Base-by-base conservation (phyloP, 2,329 filamentous ascomycete genomes). In the Aspergillus luchuensis region DNA sequence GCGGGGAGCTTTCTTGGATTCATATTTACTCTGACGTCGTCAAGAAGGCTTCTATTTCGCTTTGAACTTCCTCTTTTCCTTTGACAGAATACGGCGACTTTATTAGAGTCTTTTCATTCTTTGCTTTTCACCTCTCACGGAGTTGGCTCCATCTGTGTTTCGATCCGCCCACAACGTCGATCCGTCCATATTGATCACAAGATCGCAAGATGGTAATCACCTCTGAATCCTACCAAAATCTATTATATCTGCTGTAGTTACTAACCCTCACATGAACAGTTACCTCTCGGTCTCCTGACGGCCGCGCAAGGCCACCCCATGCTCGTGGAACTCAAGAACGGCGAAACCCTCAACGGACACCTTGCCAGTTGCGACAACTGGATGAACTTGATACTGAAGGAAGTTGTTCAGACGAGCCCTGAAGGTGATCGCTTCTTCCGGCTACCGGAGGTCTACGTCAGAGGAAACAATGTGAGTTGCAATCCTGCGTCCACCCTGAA, bases 351-450 rank as follows among this genome's bases (percentile, higher is more conserved):
- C 63, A 99, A 98, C 80, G 95, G 95, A 65, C 92, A 97, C 74
- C 84, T 99, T 61, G 90, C 97, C 77, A 92, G 90, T 78, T 99
- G 94, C 87, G 95, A 99, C 78, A 99, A 94, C 52, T 99, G 95
- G 92, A 99, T 99, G 95, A 99, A 99, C 81, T 82, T 99, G 69
- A 98, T 94, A 2, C 81, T 99, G 67, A 96, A 95, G 78, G 95
- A 98, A 78, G 96, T 99, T 21, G 91, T 98, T 38, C 94, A 98
- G 79, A 98, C 95, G 17, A 97, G 90, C 74, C 89, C 94, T 23
- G 94, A 98, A 72, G 95, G 92, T 64, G 93, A 98, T 78, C 93
- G 91, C 74, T 99, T 99, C 78, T 90, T 92, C 77, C 86, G 92
- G 73, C 81, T 99, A 78, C 89, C 92, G 38, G 96, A 99, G 77